Evolutionary conservation across 2,329 filamentous ascomycete genomes (phyloP).

Genomic region (Pochonia chlamydosporia): DNA sequence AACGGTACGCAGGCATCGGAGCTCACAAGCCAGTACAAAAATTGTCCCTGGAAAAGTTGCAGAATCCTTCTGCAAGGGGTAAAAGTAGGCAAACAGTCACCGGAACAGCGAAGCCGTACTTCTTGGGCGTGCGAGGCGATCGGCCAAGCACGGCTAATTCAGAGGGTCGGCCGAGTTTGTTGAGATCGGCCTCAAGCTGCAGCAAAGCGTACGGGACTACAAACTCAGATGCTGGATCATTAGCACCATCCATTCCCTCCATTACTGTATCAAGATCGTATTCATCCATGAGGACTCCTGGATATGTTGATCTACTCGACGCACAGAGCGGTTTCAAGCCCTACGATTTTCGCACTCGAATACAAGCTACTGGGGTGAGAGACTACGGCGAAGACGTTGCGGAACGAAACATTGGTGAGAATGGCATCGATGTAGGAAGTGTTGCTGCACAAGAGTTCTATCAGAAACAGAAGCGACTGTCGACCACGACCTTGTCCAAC

Average conservation of each 20-base stretch:
- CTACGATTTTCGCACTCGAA: slow-evolving; percentile 37
- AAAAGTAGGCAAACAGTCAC: neutral
- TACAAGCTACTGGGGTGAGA: slow-evolving; percentile 40
- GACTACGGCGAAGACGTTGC: slow-evolving; percentile 57
- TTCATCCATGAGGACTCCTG: neutral
- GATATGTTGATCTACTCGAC: slow-evolving; percentile 18
- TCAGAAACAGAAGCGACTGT: slow-evolving; percentile 1
- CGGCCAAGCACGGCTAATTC: neutral
- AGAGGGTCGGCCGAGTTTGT: neutral
- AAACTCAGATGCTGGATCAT: neutral
- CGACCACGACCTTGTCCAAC: slow-evolving; percentile 2
- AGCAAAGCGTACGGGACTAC: neutral
- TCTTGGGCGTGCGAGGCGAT: neutral
- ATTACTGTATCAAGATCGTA: neutral
- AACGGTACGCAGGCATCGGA: neutral
- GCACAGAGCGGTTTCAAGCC: slow-evolving; percentile 32
- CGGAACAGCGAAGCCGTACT: neutral
- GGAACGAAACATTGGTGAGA: slow-evolving; percentile 46
- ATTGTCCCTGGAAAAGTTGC: neutral
- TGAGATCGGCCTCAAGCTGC: neutral
- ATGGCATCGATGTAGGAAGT: slow-evolving; percentile 24
- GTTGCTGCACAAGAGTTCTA: slow-evolving; percentile 27
- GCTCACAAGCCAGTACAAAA: neutral
- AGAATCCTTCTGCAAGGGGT: neutral
- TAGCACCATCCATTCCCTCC: neutral